Evolutionary conservation across 2,329 filamentous ascomycete species (phyloP), one percentile per base, ranked within the genome.

Genomic region (Fusarium piperis): DNA sequence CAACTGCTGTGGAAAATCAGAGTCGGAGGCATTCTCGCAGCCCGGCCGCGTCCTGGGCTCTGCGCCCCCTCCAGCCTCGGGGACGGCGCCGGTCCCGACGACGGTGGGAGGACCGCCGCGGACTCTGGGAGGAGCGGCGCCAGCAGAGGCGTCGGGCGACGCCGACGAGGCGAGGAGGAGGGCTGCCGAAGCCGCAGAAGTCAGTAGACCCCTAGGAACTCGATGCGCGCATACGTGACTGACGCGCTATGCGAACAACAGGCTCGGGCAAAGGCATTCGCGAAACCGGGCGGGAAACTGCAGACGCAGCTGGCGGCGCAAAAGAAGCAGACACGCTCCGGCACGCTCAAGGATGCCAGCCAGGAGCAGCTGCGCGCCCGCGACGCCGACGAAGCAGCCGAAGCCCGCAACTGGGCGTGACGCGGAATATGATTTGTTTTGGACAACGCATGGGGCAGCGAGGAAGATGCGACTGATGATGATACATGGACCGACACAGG

Each of bases 181-280:
- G 67, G 95, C 95, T 5, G 94, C 94, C 0, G 88, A 90, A 72
- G 95, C 94, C 59, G 95, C 95, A 67, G 93, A 97, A 91, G 94
- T 97, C 81, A 79, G 90, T 84, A 59, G 44, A 32, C 18, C 28
- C 28, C 35, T 28, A 23, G 38, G 6, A 20, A 26, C 23, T 6
- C 41, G 26, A 51, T 51, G 46, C 46, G 46, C 46, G 16, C 46
- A 51, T 6, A 23, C 30, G 16, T 51, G 28, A 12, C 20, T 36
- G 51, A 20, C 11, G n/a, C 18, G 33, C 18, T 16, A 36, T 53
- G 51, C 32, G 30, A 46, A 55, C 23, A 32, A 16, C n/a, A 94
- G 92, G 91, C 91, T 78, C 88, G 93, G 71, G 90, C 90, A 20
- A 89, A 90, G 74, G 87, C 88, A 35, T 79, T 86, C 52, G 83